phyloP scores from a whole-genome alignment of 495 filamentous ascomycete genomes.

The Xylona heveae region DNA sequence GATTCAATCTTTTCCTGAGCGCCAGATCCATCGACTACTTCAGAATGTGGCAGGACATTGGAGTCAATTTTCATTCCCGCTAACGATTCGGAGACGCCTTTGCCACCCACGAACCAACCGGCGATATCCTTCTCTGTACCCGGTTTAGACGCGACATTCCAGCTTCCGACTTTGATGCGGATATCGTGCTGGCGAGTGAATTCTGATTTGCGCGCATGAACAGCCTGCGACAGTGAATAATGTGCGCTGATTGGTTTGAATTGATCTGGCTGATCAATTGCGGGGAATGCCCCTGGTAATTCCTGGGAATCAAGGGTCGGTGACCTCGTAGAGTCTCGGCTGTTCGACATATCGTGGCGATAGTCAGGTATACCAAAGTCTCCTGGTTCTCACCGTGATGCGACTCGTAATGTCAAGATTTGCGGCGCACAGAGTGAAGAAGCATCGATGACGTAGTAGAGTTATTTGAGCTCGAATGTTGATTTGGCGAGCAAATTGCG shows the following conservation, averaged over 20 bases:
- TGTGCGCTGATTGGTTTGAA: conserved; percentile 7
- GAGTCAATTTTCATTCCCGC: conserved; percentile 25
- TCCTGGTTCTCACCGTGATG: too few relatives aligned
- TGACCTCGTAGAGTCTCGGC: too few relatives aligned
- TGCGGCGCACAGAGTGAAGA: too few relatives aligned
- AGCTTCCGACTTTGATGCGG: conserved; percentile 70
- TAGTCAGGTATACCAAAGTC: too few relatives aligned
- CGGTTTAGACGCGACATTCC: conserved; percentile 77
- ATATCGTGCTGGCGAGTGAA: conserved; percentile 50
- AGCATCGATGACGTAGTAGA: too few relatives aligned
- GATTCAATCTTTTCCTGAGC: conserved; percentile 15
- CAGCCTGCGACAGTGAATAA: conserved; percentile 30
- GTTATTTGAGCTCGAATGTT: too few relatives aligned
- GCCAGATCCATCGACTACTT: conserved; percentile 3
- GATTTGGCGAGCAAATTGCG: too few relatives aligned
- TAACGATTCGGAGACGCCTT: conserved; percentile 40
- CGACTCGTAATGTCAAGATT: too few relatives aligned
- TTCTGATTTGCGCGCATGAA: conserved; percentile 53
- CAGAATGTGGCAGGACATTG: conserved; percentile 12
- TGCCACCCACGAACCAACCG: conserved; percentile 63
- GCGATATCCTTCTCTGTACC: conserved; percentile 72
- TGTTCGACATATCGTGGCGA: too few relatives aligned
- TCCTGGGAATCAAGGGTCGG: too few relatives aligned
- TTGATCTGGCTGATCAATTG: too few relatives aligned
- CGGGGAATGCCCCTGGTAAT: too few relatives aligned